These are phyloP conservation scores for Chenopodium formosanum DNA, from an alignment of 148 eudicot species.

Conservation along the genomic window DNA sequence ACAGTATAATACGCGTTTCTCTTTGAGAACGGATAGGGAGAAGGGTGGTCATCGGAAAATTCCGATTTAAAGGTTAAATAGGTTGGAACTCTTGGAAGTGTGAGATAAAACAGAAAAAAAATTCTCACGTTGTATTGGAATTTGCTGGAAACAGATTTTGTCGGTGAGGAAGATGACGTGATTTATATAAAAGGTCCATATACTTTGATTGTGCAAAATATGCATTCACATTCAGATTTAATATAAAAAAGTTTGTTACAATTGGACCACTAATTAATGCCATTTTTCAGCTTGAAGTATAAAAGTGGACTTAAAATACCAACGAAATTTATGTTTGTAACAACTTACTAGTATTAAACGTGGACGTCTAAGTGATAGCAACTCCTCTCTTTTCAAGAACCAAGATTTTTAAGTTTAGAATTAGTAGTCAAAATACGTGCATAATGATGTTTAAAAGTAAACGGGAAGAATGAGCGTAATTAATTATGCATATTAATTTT, in stretches of 20 bases:
- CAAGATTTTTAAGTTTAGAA: neutral
- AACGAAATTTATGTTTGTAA: slow-evolving; percentile 17
- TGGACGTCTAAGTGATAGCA: neutral
- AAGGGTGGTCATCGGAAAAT: no score
- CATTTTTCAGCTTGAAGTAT: neutral
- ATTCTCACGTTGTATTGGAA: neutral
- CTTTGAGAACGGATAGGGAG: no score
- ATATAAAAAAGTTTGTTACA: neutral
- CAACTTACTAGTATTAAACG: slow-evolving; percentile 6
- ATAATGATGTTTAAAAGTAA: neutral
- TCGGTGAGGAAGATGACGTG: neutral
- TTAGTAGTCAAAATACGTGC: no score
- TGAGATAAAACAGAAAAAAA: neutral
- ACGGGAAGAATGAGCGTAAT: neutral
- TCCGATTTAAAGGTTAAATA: no score
- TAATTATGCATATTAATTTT: no score
- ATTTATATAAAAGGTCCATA: neutral
- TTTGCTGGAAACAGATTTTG: neutral
- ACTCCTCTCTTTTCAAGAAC: neutral
- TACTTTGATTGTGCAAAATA: neutral
- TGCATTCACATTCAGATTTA: slow-evolving; percentile 16
- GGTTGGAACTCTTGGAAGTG: no score
- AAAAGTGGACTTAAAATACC: neutral
- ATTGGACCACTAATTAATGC: slow-evolving; percentile 11
- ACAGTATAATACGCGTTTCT: no score